A percentile compares a stretch with the other conserved stretches of the same genome.
phyloP scores from a whole-genome alignment of 1,284 basidiomycete genomes.

The Puccinia triticina region DNA sequence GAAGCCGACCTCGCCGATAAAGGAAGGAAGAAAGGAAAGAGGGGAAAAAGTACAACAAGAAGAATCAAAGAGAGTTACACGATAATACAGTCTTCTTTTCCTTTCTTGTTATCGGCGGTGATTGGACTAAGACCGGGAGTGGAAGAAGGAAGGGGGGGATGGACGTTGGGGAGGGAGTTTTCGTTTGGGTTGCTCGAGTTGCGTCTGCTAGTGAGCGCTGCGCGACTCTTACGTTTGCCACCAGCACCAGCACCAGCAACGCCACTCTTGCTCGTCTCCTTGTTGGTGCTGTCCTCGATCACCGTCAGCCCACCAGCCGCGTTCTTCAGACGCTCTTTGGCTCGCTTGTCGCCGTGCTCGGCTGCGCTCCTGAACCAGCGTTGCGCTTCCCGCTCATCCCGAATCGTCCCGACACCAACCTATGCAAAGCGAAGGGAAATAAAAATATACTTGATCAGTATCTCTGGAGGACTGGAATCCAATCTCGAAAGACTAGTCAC shows the following conservation, averaged over 20 bases:
- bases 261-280: neutral
- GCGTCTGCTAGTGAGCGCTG: neutral
- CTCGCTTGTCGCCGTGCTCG: slow-evolving; percentile 93
- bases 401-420: slow-evolving; percentile 62
- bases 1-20: too few relatives aligned
- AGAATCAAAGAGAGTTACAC: slow-evolving; percentile 23
- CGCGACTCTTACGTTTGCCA: neutral
- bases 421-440: slow-evolving; percentile 38
- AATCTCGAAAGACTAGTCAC: slow-evolving; percentile 55
- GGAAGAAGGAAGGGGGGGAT: neutral
- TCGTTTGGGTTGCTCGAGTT: neutral
- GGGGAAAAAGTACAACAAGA: neutral
- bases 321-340: slow-evolving; percentile 78
- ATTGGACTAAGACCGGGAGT: neutral
- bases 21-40: neutral
- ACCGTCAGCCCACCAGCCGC: slow-evolving; percentile 52
- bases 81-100: slow-evolving; percentile 48
- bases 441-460: neutral
- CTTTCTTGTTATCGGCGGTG: slow-evolving; percentile 24
- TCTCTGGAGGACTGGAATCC: neutral
- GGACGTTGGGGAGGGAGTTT: slow-evolving; percentile 1
- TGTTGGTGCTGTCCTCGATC: slow-evolving; percentile 25
- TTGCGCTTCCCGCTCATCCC: slow-evolving; percentile 65
- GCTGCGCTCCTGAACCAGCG: slow-evolving; percentile 86
- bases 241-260: neutral